Base-by-base conservation (phyloP, 768 basidiomycete species). In the Russula vinacea region DNA sequence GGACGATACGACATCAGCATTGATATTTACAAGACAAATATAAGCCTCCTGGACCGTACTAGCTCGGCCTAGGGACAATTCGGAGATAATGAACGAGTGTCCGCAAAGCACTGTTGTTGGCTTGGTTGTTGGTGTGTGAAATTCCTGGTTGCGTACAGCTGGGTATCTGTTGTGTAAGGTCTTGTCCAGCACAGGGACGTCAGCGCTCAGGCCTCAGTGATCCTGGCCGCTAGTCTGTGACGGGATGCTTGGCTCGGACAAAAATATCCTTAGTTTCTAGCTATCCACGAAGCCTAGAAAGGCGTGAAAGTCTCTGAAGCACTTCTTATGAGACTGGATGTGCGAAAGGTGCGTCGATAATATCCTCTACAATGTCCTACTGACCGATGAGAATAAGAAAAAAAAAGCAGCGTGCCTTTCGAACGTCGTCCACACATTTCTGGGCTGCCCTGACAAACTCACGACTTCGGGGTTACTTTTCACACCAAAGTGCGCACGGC, bases 261-360 rank as follows among this genome's bases (percentile, higher is more conserved):
- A 53, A 60, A 29, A 40, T 73, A 67, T 84, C 86, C 74, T 79
- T 77, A 62, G 81, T 80, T 58, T 76, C 74, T 45, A 49, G 47
- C 72, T 69, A 26, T 89, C 85, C 5, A 85, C 72, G 67, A 86
- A 85, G 5, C 50, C 83, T 84, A 7, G 87, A 79, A 22, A 83
- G 61, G 58, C 87, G 84, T n/a, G 90, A 92, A 64, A 92, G 83
- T 32, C 78, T 79, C 65, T 84, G 83, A 24, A 87, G 68, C 19
- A 84, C 66, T 59, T 82, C 66, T 59, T 82, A 80, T 11, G 73
- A 75, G 45, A 89, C 69, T 19, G 76, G 73, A 50, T 69, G 70
- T 33, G 75, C 71, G 5, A 79, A 74, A 13, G 86, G 86, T 16
- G 87, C 73, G 60, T 76, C 73, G 42, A 76, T 70, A 26, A 68